phyloP scores from a whole-genome alignment of 1,284 basidiomycete genomes.

The Tylopilus sp. region DNA sequence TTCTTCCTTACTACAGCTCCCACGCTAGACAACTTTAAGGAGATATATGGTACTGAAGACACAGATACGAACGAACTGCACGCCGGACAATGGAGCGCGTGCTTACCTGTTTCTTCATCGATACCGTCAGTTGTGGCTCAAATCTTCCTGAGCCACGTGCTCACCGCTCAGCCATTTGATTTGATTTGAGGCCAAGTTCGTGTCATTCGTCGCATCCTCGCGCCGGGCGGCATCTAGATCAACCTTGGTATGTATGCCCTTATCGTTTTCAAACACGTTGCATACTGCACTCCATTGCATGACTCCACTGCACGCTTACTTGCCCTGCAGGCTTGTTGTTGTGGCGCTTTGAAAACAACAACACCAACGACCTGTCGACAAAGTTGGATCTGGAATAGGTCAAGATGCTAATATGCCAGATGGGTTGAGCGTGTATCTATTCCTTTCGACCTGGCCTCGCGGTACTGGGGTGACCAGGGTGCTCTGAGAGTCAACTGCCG shows the following conservation, averaged over 20 bases:
- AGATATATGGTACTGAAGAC: conserved; percentile 71
- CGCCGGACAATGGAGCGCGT: conserved; percentile 78
- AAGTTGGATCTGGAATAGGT: conserved; percentile 89
- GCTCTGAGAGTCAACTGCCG: conserved; percentile 84
- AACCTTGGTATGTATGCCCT: conserved; percentile 58
- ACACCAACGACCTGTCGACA: conserved; percentile 72
- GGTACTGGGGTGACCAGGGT: too few relatives aligned
- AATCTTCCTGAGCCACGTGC: too few relatives aligned
- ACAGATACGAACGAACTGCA: conserved; percentile 55
- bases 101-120: conserved; percentile 96
- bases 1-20: not conserved
- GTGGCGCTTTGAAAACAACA: conserved; percentile 95
- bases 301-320: too few relatives aligned
- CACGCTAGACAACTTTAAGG: conserved; percentile 78
- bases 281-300: not conserved
- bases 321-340: conserved; percentile 69
- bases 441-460: not conserved
- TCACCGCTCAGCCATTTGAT: conserved; percentile 1
- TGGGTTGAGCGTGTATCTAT: conserved; percentile 65
- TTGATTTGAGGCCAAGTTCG: conserved; percentile 69
- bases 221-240: conserved; percentile 85
- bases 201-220: conserved; percentile 74
- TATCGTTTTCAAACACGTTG: not conserved
- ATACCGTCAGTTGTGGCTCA: conserved; percentile 58
- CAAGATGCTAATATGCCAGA: conserved; percentile 63